phyloP scores from a whole-genome alignment of 345 rosid species.

The Trapa bicornis region DNA sequence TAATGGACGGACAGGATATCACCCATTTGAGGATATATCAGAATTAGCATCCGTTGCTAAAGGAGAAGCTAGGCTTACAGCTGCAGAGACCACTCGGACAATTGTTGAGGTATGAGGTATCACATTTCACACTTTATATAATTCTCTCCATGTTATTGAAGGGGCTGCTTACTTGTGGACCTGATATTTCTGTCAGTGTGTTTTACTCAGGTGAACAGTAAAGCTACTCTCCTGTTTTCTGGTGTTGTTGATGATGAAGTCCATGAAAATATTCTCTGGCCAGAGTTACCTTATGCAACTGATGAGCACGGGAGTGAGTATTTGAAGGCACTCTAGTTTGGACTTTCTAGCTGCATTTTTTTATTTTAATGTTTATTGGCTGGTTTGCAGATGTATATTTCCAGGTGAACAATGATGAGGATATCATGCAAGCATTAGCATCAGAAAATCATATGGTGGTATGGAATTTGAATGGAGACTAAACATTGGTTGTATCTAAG shows the following conservation, averaged over 20 bases:
- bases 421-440: conserved; percentile 51
- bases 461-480: conserved; percentile 14
- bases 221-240: conserved; percentile 67
- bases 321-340: background rate
- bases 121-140: conserved; percentile 14
- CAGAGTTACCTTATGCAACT: conserved; percentile 71
- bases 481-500: background rate
- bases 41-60: conserved; percentile 26
- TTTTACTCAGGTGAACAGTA: conserved; percentile 65
- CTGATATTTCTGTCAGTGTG: conserved; percentile 50
- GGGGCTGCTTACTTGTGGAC: conserved; percentile 11
- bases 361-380: conserved; percentile 5
- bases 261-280: conserved; percentile 71
- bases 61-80: conserved; percentile 44
- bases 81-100: conserved; percentile 72
- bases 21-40: conserved; percentile 76
- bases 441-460: conserved; percentile 71
- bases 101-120: conserved; percentile 97
- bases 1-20: conserved; percentile 39
- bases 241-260: conserved; percentile 44
- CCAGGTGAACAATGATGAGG: conserved; percentile 77
- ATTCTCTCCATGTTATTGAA: background rate
- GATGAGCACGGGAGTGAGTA: conserved; percentile 84
- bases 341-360: background rate
- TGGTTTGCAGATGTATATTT: conserved; percentile 64